Base-by-base conservation (phyloP, 495 filamentous ascomycete genomes). In the Aspergillus nidulans region DNA sequence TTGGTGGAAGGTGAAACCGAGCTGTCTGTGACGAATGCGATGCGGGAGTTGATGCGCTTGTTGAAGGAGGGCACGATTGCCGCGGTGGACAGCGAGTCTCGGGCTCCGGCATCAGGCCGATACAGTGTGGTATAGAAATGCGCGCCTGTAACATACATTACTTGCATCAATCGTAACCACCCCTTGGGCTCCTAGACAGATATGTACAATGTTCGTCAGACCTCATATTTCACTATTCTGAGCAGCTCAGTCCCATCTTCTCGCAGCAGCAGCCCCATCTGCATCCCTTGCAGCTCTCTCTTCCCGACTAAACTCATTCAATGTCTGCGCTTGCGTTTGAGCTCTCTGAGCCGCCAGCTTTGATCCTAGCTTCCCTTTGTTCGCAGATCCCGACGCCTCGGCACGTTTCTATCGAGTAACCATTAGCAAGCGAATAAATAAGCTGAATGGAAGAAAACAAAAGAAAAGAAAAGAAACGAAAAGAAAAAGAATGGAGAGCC, bases 1-100 rank as follows among this genome's bases (percentile, higher is more conserved):
- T 78, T 98, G 32, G 95, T 98, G 30, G 94, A 98, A 64, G 94
- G 94, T 19, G 94, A 98, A 68, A 97, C 95, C 0, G 94, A 98
- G 68, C 72, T 95, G 45, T 86, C 91, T 47, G 94, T 98, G 3
- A 87, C 86, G 43, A 88, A 88, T 69, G 95, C 94, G 15, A 94
- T 97, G 85, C 80, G 84, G 53, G 92, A 97, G 69, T 78, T 97
- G 41, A 91, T 90, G 70, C 81, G 91, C 25, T 69, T 97, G 56
- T 74, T 97, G 44, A 90, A 86, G 70, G 94, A 97, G 71, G 94
- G 89, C n/a, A 96, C 91, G 0, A 82, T 94, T 53, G 91, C 91
- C 0, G 92, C 91, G 21, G 87, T 87, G 25, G 91, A 96, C 59
- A 87, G 84, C 19, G 91, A 96, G 64, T 85, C 82, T 32, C 80